Evolutionary conservation across 163 green algal genomes (phyloP).

Genomic region (Volvox carteri): DNA sequence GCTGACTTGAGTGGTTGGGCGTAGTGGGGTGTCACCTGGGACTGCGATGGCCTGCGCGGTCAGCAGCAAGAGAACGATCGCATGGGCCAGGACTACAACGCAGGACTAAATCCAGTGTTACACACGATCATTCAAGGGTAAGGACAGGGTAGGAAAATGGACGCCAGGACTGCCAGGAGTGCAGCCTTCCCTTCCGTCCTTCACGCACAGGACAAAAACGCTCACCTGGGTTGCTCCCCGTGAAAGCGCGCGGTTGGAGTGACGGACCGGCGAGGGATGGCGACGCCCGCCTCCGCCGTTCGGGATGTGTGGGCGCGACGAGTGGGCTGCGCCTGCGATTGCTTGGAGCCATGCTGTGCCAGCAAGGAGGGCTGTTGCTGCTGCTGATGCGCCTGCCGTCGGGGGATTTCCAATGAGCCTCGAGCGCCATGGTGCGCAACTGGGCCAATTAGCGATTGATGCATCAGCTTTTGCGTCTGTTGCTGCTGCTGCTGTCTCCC

Average conservation of each 20-base stretch:
- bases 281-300: not conserved
- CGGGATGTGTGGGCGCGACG: not conserved
- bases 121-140: no score
- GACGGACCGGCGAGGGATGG: not conserved
- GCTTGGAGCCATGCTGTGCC: not conserved
- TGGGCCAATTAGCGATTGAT: not conserved
- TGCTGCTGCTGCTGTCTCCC: not conserved
- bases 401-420: not conserved
- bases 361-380: not conserved
- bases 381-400: not conserved
- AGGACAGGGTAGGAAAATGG: no score
- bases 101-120: no score
- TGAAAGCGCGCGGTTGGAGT: not conserved
- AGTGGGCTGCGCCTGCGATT: not conserved
- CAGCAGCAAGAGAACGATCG: not conserved
- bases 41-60: not conserved
- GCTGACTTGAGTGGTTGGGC: not conserved
- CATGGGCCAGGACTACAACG: no score
- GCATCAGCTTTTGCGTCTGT: conserved; percentile 1
- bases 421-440: not conserved
- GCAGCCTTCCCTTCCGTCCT: no score
- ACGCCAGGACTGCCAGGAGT: no score
- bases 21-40: conserved; percentile 12
- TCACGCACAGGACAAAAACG: no score
- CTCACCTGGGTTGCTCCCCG: not conserved